Conservation (phyloP, 257 asterid species). For the Solanum okadae region DNA sequence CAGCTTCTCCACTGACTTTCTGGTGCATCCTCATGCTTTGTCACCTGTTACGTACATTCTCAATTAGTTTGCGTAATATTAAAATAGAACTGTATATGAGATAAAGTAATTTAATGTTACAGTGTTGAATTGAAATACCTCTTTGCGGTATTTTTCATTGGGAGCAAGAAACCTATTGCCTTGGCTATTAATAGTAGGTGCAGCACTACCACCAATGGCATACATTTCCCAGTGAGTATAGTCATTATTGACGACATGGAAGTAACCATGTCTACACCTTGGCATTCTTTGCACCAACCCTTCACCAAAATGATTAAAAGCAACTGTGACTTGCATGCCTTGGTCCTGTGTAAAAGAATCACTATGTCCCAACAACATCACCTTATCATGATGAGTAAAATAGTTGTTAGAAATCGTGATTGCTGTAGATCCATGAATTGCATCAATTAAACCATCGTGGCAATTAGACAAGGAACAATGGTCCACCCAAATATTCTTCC, state of each 20-base stretch:
- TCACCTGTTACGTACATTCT: too few species aligned
- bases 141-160: conserved; percentile 25
- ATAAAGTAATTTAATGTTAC: background rate
- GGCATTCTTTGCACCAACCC: conserved; percentile 90
- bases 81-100: too few species aligned
- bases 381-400: conserved; percentile 77
- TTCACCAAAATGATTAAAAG: conserved; percentile 85
- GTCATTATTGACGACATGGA: conserved; percentile 85
- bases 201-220: conserved; percentile 85
- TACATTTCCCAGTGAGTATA: conserved; percentile 92
- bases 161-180: conserved; percentile 88
- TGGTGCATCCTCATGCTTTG: conserved; percentile 84
- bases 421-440: conserved; percentile 69
- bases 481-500: conserved; percentile 58
- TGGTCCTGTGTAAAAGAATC: conserved; percentile 44
- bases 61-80: too few species aligned
- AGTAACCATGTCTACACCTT: conserved; percentile 89
- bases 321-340: conserved; percentile 69
- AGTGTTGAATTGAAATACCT: conserved; percentile 19
- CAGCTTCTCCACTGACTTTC: conserved; percentile 71
- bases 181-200: conserved; percentile 77
- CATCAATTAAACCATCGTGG: conserved; percentile 64
- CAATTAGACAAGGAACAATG: conserved; percentile 74
- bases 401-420: conserved; percentile 66
- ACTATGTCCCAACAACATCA: conserved; percentile 72